Percentiles rank a stretch among this genome's conserved stretches.
These are phyloP conservation scores for Aspergillus awamori DNA, from an alignment of 2,329 filamentous ascomycete genomes.

Conservation along the genomic window DNA sequence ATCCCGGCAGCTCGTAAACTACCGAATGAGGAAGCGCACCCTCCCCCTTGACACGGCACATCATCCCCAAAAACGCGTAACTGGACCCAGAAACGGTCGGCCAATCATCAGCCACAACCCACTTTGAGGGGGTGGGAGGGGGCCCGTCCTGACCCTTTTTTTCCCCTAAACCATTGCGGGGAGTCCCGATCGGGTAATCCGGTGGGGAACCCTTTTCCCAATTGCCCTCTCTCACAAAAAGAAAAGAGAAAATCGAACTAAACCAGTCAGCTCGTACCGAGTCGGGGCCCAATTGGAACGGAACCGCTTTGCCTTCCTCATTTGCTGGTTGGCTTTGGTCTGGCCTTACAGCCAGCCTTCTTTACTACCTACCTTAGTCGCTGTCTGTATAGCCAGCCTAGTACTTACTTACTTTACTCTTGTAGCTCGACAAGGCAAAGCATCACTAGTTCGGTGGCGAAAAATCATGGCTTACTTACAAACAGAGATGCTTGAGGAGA, in stretches of 20 bases:
- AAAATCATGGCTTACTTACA: too few species aligned
- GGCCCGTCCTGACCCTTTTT: constrained; percentile 10
- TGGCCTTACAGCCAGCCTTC: too few species aligned
- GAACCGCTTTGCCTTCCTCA: too few species aligned
- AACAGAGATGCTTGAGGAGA: not conserved
- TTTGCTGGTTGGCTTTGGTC: constrained; percentile 6
- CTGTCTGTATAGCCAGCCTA: too few species aligned
- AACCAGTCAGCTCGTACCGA: constrained; percentile 5
- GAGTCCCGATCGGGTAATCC: constrained; percentile 23
- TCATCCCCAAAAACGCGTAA: constrained; percentile 31
- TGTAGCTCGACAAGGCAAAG: too few species aligned
- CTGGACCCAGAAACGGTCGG: constrained; percentile 7
- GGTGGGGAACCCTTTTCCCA: constrained; percentile 9
- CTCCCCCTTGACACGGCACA: constrained; percentile 25
- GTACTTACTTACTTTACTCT: too few species aligned
- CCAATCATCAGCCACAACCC: constrained; percentile 15
- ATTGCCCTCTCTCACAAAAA: too few species aligned
- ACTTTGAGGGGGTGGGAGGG: too few species aligned
- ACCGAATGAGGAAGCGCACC: constrained; percentile 16
- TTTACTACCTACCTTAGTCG: too few species aligned
- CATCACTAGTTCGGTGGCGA: not conserved
- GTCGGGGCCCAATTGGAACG: not conserved
- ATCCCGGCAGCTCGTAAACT: constrained; percentile 24
- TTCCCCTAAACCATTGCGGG: constrained; percentile 23
- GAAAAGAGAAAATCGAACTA: not conserved